Conservation (phyloP, 2,329 filamentous ascomycete species). For the Monosporascus sp. region DNA sequence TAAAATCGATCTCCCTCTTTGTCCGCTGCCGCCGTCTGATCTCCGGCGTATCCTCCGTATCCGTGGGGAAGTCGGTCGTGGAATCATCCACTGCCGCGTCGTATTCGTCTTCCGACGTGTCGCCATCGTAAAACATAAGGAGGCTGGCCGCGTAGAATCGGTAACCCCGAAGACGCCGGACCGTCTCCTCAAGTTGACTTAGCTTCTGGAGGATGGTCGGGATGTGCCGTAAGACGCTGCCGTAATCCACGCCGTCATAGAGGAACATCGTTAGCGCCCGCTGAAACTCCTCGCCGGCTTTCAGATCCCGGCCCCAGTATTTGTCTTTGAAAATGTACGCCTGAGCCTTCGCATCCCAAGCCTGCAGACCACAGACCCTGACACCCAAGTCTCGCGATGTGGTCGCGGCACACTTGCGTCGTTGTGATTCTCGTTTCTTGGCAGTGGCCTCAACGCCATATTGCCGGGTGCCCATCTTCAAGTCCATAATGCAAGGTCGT, state of each 20-base stretch:
- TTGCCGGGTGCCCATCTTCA: conserved; percentile 98
- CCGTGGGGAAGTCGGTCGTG: conserved; percentile 53
- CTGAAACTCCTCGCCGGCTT: conserved; percentile 84
- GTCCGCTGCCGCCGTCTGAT: conserved; percentile 39
- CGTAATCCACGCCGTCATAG: conserved; percentile 79
- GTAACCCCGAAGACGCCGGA: conserved; percentile 74
- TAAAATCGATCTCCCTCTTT: conserved; percentile 72
- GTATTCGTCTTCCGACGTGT: conserved; percentile 49
- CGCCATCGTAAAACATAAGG: conserved; percentile 95
- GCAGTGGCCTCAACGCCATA: conserved; percentile 88
- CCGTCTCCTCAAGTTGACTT: conserved; percentile 74
- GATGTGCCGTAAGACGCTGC: conserved; percentile 79
- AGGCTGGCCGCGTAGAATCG: conserved; percentile 94
- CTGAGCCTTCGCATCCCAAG: conserved; percentile 82
- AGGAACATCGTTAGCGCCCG: conserved; percentile 83
- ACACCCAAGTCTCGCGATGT: conserved; percentile 91
- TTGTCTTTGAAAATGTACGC: conserved; percentile 96
- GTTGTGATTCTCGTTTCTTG: conserved; percentile 90
- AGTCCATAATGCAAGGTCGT: conserved; percentile 89
- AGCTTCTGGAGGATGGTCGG: conserved; percentile 83
- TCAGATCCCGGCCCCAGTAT: conserved; percentile 86
- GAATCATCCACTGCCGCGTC: conserved; percentile 51
- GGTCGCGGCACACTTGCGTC: conserved; percentile 85
- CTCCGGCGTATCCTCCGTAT: conserved; percentile 47
- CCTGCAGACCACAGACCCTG: conserved; percentile 89